Percentiles rank a stretch among this genome's conserved stretches.
phyloP scores from a whole-genome alignment of 345 rosid species.

The Eucalyptus dawsonii region DNA sequence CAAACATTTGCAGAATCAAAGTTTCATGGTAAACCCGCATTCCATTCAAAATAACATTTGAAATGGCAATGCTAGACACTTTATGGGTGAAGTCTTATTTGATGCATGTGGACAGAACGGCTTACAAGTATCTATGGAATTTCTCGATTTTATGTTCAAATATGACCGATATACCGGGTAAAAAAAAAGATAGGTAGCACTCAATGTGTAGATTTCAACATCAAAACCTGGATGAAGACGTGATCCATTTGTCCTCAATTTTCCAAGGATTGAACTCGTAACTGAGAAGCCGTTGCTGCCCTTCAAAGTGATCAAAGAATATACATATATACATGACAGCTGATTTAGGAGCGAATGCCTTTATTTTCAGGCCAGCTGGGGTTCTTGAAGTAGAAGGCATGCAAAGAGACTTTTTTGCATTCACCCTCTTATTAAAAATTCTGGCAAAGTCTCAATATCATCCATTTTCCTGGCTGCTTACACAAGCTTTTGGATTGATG shows the following conservation, averaged over 20 bases:
- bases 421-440: background rate
- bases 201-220: background rate
- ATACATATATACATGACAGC: background rate
- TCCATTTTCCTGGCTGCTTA: background rate
- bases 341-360: background rate
- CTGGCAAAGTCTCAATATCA: background rate
- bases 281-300: background rate
- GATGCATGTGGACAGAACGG: background rate
- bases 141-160: background rate
- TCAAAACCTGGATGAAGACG: background rate
- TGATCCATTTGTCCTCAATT: background rate
- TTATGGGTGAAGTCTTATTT: background rate
- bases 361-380: background rate
- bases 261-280: background rate
- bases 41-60: background rate
- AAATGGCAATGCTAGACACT: rapidly evolving
- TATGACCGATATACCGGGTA: no score
- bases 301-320: background rate
- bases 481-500: background rate
- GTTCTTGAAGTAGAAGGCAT: background rate
- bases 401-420: background rate
- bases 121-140: rapidly evolving
- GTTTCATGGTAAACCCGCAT: background rate
- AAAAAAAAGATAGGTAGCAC: background rate
- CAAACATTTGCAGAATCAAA: background rate